Base-by-base conservation (phyloP, 371 early-diverging fungal genomes). In the Mucor velutinosus region DNA sequence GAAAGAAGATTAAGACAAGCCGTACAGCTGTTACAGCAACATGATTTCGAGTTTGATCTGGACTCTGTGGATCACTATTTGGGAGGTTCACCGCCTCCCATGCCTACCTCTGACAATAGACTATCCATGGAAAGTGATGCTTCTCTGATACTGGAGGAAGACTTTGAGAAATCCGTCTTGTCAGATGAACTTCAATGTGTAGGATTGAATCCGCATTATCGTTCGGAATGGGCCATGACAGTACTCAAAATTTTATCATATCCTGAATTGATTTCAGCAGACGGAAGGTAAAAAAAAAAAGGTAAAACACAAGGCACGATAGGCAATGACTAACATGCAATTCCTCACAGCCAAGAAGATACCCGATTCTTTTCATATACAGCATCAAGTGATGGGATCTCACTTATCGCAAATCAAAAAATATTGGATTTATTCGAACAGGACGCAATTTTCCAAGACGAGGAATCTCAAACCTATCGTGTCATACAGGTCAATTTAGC, bases 401-500 rank as follows among this genome's bases (percentile, higher is more conserved):
- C 91, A 3, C 80, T 92, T 45, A 81, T 92, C 35, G 88, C 90
- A 5, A 90, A 91, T 55, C 80, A 84, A 29, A 69, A 70, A 23
- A 85, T 91, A 30, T 64, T 92, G 17, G 79, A 79, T 19, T 73
- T 84, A 45, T 90, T 91, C 72, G 82, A 85, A 32, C 87, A 86
- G 45, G 86, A 90, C 39, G 78, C 76, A 23, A 67, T 92, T 15
- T 87, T 87, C 49, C 82, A 79, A 68, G 87, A 86, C 63, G 78
- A 83, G 70, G 84, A 79, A 19, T 82, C 86, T 4, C 78, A 78
- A 29, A 80, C 86, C 1, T 81, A 90, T 33, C 84, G 89, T 35
- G 86, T 90, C 32, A 90, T 92, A 64, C 91, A 91, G 65, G 84
- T 92, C 58, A 90, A 90, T 72, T 77, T 92, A 70, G 83, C 85